Evolutionary conservation across 257 asterid genomes (phyloP), one percentile per base, ranked within the genome.

Genomic region (Primulina huaijiensis): DNA sequence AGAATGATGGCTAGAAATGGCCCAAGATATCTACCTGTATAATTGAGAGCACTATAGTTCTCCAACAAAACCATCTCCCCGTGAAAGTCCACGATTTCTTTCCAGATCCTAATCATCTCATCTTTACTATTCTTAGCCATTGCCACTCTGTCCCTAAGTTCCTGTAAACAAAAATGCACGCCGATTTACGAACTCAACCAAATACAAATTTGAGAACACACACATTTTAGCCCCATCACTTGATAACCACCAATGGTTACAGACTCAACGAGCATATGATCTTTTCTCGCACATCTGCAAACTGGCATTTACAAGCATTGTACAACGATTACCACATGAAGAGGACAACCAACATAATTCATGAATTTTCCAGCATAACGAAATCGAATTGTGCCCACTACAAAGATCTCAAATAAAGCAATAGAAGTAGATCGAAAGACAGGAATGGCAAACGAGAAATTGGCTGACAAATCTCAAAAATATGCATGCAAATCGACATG

Each of bases 41-140:
- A 92, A 82, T 92, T 92, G 65, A 92, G 97, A 72, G 97, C 90
- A 64, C 98, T 92, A 60, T 90, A 92, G 75, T 92, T 92, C 87
- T 92, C 98, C 83, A 92, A 76, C 76, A 92, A 81, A 67, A 92
- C 97, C 98, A 92, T 92, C 78, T 92, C 98, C 6, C 98, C 98
- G 17, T 92, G 98, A 72, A 92, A 85, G 80, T 92, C 97, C 1
- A 92, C 97, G 31, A 92, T 90, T 74, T 92, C 98, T 77, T 81
- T 92, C 23, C 91, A 78, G 35, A 86, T 88, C 78, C 79, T 85
- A 34, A 83, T 75, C 78, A 87, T 84, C 82, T 85, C 97, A 69
- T 92, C 95, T 27, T 77, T 82, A 65, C 68, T 72, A 76, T 82
- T 82, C 56, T 72, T 83, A 53, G 88, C 83, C 81, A 74, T 90